Evolutionary conservation across 202 grass and related monocot species (phyloP).

Genomic region (Bolboschoenoplectus hybrid): DNA sequence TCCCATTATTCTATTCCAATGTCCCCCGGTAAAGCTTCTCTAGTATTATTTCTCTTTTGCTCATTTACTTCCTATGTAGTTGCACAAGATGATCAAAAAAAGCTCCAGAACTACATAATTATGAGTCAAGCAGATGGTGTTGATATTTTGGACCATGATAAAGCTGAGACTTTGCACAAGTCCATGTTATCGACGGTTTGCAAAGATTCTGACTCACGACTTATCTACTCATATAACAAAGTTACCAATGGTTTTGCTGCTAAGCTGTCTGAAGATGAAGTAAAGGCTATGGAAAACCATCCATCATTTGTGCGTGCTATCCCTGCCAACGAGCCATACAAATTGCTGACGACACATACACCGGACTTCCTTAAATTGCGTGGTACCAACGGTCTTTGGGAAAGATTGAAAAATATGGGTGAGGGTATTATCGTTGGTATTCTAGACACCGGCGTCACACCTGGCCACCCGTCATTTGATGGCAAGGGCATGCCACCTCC

Average conservation of each 20-base stretch:
- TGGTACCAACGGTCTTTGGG: conserved; percentile 40
- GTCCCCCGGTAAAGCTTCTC: not conserved
- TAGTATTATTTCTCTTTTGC: conserved; percentile 22
- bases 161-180: conserved; percentile 19
- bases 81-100: not conserved
- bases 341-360: conserved; percentile 55
- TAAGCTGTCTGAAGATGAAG: conserved; percentile 40
- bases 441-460: conserved; percentile 52
- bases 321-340: conserved; percentile 32
- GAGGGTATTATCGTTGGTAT: conserved; percentile 61
- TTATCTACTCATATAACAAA: conserved; percentile 62
- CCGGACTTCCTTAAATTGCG: conserved; percentile 54
- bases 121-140: not conserved
- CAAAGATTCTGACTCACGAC: conserved; percentile 15
- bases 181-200: not conserved
- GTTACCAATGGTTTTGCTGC: conserved; percentile 68
- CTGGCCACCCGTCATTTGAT: conserved; percentile 37
- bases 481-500: conserved; percentile 49
- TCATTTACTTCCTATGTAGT: not conserved
- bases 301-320: conserved; percentile 50
- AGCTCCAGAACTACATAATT: not conserved
- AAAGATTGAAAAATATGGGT: conserved; percentile 40
- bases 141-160: not conserved
- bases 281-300: conserved; percentile 27
- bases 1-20: conserved; percentile 12